Conservation (phyloP, 169 alveolate species). For the Plasmodium vinckei region DNA sequence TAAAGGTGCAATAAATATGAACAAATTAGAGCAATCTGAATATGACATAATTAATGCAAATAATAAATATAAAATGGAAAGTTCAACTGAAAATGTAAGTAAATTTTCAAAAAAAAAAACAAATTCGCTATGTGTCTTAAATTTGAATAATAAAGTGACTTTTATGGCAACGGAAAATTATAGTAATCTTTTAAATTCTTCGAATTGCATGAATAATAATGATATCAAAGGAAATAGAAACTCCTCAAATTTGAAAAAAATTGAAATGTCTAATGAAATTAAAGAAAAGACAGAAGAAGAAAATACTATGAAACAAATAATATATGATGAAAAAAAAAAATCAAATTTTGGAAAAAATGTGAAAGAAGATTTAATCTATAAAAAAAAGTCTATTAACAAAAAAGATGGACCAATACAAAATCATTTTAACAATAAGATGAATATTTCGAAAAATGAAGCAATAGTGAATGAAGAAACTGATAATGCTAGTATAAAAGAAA, state of each 20-base stretch:
- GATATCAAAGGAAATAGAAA: not conserved
- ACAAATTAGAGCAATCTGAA: too few relatives aligned
- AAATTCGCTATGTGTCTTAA: not conserved
- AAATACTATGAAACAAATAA: too few relatives aligned
- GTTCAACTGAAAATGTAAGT: too few relatives aligned
- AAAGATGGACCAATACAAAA: too few relatives aligned
- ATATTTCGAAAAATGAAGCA: not conserved
- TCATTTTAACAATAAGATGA: not conserved
- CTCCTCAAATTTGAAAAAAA: not conserved
- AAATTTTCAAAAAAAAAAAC: too few relatives aligned
- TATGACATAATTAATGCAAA: too few relatives aligned
- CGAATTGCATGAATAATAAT: not conserved
- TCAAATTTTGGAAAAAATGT: not conserved
- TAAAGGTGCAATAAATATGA: too few relatives aligned
- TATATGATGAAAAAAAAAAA: not conserved
- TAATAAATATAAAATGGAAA: too few relatives aligned
- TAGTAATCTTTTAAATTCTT: not conserved
- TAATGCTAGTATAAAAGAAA: not conserved
- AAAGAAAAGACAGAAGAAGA: not conserved
- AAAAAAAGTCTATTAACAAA: too few relatives aligned
- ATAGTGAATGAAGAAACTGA: not conserved
- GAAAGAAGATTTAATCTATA: not conserved
- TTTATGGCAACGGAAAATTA: slow-evolving; percentile 29
- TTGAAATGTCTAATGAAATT: slow-evolving; percentile 8
- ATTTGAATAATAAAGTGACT: slow-evolving; percentile 56